phyloP scores from a whole-genome alignment of 1,139 yeast genomes.

The Protomyces macrosporus region DNA sequence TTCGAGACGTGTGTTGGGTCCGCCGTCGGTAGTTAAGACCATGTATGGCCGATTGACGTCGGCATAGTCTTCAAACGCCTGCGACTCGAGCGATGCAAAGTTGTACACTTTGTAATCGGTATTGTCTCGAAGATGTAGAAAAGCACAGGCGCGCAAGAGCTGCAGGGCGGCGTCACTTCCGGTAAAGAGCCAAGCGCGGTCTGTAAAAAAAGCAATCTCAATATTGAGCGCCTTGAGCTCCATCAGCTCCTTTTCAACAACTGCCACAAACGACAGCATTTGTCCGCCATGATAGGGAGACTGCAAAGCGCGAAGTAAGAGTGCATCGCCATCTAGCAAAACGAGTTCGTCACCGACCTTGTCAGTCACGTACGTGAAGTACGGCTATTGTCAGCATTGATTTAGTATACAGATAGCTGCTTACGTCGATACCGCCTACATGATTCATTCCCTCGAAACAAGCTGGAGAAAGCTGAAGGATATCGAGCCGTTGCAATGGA shows the following conservation, averaged over 20 bases:
- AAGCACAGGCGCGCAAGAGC: conserved; percentile 5
- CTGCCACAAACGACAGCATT: conserved; percentile 18
- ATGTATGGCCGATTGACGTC: conserved; percentile 27
- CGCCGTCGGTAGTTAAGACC: conserved; percentile 24
- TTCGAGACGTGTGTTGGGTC: not conserved
- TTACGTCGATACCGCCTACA: not conserved
- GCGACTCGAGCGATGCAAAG: conserved; percentile 10
- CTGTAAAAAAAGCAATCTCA: conserved; percentile 21
- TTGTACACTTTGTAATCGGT: conserved; percentile 4
- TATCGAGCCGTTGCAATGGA: too few species aligned
- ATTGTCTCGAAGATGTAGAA: conserved; percentile 6
- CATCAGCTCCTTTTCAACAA: conserved; percentile 17
- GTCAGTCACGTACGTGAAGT: conserved; percentile 11
- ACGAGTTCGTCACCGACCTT: conserved; percentile 24
- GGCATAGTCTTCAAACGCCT: conserved; percentile 20
- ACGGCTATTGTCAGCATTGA: not conserved
- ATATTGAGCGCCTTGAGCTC: conserved; percentile 17
- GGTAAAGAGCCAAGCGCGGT: conserved; percentile 18
- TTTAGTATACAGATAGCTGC: not conserved
- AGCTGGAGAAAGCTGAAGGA: not conserved
- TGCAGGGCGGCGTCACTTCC: not conserved
- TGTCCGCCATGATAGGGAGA: conserved; percentile 18
- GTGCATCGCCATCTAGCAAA: conserved; percentile 26
- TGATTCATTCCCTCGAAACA: not conserved
- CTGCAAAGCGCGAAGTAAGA: conserved; percentile 18